Percentiles rank a stretch among this genome's conserved stretches.
Conservation (phyloP, 371 early-diverging fungal genomes). For the Apophysomyces sp. region DNA sequence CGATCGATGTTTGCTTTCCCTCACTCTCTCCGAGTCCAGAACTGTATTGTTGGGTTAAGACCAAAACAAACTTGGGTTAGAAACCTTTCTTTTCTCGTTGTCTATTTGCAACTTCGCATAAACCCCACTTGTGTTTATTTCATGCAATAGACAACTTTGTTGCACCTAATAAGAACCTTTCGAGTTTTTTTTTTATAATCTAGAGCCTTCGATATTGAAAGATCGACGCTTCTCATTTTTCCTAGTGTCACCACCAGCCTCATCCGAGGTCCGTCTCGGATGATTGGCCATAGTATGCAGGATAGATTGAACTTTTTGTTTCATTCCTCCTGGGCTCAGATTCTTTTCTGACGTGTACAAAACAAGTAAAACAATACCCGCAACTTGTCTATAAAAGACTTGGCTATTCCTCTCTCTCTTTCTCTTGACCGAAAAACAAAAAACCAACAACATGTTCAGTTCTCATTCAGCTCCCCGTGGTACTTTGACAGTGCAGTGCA, state of each 20-base stretch:
- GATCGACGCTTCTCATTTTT: not conserved
- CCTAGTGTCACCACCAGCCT: not conserved
- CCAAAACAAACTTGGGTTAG: no score
- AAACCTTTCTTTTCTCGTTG: no score
- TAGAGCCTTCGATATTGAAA: not conserved
- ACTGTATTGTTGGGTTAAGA: no score
- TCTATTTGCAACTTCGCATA: no score
- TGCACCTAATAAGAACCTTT: no score
- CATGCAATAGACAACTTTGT: no score
- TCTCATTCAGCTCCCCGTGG: constrained; percentile 24
- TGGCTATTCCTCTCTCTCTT: not conserved
- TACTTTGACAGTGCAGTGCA: constrained; percentile 11
- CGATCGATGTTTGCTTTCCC: no score
- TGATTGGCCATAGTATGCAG: not conserved
- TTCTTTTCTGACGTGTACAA: no score
- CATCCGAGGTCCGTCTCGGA: no score
- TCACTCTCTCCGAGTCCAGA: no score
- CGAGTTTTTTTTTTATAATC: not conserved
- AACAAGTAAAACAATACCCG: not conserved
- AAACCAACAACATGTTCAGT: constrained; percentile 17
- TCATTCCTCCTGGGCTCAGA: no score
- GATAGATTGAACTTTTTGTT: not conserved
- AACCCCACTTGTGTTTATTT: no score
- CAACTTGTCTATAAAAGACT: not conserved
- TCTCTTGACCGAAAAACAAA: not conserved